phyloP scores from a whole-genome alignment of 2,329 filamentous ascomycete species.

The Thermothelomyces thermophilus region DNA sequence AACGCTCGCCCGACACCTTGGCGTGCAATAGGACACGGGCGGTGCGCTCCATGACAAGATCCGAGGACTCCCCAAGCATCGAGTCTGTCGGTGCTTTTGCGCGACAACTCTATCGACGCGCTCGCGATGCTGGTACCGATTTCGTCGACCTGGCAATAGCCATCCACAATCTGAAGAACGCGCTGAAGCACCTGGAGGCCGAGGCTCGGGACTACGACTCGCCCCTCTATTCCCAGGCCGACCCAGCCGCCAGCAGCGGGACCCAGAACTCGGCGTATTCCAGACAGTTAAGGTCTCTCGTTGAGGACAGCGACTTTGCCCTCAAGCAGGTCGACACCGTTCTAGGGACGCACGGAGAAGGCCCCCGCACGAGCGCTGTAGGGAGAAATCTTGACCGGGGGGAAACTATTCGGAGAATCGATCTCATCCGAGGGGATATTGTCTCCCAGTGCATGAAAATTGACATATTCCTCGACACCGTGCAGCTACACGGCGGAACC shows the following conservation, averaged over 20 bases:
- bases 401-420: conserved; percentile 33
- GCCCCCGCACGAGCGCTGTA: conserved; percentile 17
- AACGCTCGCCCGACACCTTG: not conserved
- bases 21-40: not conserved
- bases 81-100: conserved; percentile 51
- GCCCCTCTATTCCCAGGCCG: conserved; percentile 38
- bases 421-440: conserved; percentile 41
- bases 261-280: conserved; percentile 37
- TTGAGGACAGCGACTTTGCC: conserved; percentile 49
- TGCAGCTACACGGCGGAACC: conserved; percentile 46
- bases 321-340: conserved; percentile 49
- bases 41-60: conserved; percentile 27
- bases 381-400: conserved; percentile 19
- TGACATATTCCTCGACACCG: conserved; percentile 50
- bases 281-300: conserved; percentile 44
- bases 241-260: conserved; percentile 16
- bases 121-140: conserved; percentile 41
- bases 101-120: conserved; percentile 48
- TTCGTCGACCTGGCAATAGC: conserved; percentile 45
- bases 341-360: conserved; percentile 40
- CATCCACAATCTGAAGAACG: conserved; percentile 48
- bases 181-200: conserved; percentile 50
- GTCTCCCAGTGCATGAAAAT: conserved; percentile 47
- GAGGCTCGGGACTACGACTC: conserved; percentile 53
- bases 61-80: conserved; percentile 38